phyloP scores from a whole-genome alignment of 805 yeast genomes.

The Brettanomyces naardenensis region DNA sequence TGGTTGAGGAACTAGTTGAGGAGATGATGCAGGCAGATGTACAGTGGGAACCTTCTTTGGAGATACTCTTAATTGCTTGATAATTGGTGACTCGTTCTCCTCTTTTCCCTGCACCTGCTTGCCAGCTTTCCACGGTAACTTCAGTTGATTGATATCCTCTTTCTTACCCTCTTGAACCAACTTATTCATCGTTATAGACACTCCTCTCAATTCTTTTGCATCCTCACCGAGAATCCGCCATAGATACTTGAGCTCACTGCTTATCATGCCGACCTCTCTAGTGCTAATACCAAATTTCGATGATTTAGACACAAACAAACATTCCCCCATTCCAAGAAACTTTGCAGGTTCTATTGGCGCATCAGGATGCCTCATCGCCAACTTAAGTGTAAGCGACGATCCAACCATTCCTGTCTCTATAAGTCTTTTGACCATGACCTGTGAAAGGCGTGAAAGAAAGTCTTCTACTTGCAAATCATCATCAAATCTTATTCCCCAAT shows the following conservation, averaged over 20 bases:
- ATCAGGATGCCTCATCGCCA: conserved; percentile 52
- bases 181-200: conserved; percentile 62
- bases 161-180: conserved; percentile 32
- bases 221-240: conserved; percentile 44
- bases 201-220: conserved; percentile 66
- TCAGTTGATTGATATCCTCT: conserved; percentile 23
- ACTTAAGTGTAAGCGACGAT: conserved; percentile 51
- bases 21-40: not conserved
- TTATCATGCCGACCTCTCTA: conserved; percentile 50
- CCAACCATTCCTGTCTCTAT: conserved; percentile 40
- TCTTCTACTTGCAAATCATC: conserved; percentile 50
- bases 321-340: conserved; percentile 75
- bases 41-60: conserved; percentile 5
- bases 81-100: conserved; percentile 1
- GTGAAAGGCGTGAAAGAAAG: conserved; percentile 50
- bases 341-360: conserved; percentile 77
- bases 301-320: conserved; percentile 56
- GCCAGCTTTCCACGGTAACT: conserved; percentile 22
- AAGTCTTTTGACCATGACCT: conserved; percentile 53
- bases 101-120: not conserved
- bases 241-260: conserved; percentile 49
- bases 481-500: conserved; percentile 82
- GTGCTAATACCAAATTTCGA: conserved; percentile 55
- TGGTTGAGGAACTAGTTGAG: not conserved
- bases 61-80: conserved; percentile 7